Evolutionary conservation across 768 basidiomycete genomes (phyloP), one percentile per base, ranked within the genome.

Genomic region (Rhodotorula babjevae): DNA sequence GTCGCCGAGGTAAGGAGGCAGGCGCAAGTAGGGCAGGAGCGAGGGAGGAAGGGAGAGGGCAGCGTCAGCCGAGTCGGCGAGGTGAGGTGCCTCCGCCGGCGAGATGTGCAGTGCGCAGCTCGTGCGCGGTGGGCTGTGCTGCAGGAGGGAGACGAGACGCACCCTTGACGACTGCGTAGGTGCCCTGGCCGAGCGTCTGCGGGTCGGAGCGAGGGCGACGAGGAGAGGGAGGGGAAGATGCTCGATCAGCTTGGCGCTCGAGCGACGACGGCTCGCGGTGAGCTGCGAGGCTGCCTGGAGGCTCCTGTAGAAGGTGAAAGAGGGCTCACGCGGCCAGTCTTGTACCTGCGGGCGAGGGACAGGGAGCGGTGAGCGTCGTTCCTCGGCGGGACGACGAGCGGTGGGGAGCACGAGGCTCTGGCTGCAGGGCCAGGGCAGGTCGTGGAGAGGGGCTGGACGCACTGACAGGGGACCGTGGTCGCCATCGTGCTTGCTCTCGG

Each of bases 141-240:
- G 19, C 7, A 6, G 25, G 47, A n/a, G 31, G 23, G 57, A 40
- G 47, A 11, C 15, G 44, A 2, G 16, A 50, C 71, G 46, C 31
- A 72, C 71, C 75, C 42, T 76, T 76, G 53, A 76, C 75, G 59
- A 76, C 68, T 2, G 75, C 75, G 60, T 76, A 76, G n/a, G 75
- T 76, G 6, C 75, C 75, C 57, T 76, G 75, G 12, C 75, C 75
- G 47, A 76, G 69, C 25, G 75, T 76, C 74, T 76, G 46, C 10
- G 40, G 19, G 19, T 36, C 10, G 10, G 11, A 1, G 31, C 15
- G 36, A 36, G 36, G 46, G 27, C 19, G 11, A 52, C 53, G 50
- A 49, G 60, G 4, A 11, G 55, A 56, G 29, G 15, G 31, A 42
- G 36, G 7, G 50, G 33, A 31, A 18, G n/a, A 31, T 12, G 46